Evolutionary conservation across 1,284 basidiomycete species (phyloP), one percentile per base, ranked within the genome.

Genomic region (Ceratobasidium sp.): DNA sequence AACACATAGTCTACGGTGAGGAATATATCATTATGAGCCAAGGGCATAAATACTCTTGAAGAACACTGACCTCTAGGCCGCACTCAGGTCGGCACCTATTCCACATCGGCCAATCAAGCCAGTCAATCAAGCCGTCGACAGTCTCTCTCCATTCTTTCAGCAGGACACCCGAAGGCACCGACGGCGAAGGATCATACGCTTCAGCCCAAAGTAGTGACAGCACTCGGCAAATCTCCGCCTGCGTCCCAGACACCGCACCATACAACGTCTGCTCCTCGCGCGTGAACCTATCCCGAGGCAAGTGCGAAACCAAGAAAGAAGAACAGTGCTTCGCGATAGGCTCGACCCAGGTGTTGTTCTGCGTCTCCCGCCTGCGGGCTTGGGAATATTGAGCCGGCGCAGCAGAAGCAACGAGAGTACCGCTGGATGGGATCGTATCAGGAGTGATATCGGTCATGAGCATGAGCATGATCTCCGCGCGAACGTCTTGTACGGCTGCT

Each of bases 401-500:
- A 15, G 51, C 29, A 22, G 41, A 48, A 31, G 36, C 19, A 41
- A 41, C n/a, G 8, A 3, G 24, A 1, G 66, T 48, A 8, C 14
- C 17, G 14, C 22, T 50, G 19, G 19, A n/a, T 36, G 71, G 73
- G 7, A 75, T 64, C 62, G 76, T 77, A 6, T 65, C 74, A 44
- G 78, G 72, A 6, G 83, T 76, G 27, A 83, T 80, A 72, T 86
- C 86, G 0, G 85, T 84, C 1, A 73, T 73, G 3, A 85, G 79
- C 81, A 86, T 85, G 44, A 81, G 78, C 60, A 80, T 79, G 44
- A 85, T 53, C 33, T 82, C 83, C 8, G 79, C 14, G 78, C 82
- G 63, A 73, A 78, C 75, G 11, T 47, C 56, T 2, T 76, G 64
- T 45, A 77, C 73, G 73, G 44, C 60, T 27, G 65, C 64, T 11